Percentiles rank a stretch among this genome's conserved stretches.
Evolutionary conservation across 2,329 filamentous ascomycete genomes (phyloP).

Genomic region (Aureobasidium sp.): DNA sequence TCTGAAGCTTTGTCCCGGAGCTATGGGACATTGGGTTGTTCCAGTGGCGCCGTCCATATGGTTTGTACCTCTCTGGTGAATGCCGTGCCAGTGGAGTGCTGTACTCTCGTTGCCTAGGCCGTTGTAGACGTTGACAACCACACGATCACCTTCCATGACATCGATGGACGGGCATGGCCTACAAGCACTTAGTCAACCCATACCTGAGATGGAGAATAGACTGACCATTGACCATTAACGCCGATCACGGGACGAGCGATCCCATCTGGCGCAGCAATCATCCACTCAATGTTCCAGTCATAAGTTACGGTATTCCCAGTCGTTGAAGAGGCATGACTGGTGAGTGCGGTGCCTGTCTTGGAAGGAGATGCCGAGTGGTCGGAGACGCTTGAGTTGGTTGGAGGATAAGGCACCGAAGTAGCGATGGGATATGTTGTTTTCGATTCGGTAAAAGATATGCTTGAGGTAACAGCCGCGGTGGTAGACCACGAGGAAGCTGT

Average conservation of each 20-base stretch:
- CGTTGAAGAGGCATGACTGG: background rate
- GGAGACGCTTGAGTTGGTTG: background rate
- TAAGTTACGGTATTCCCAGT: conserved; percentile 34
- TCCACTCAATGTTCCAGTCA: conserved; percentile 47
- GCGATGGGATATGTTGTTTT: background rate
- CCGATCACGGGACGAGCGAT: conserved; percentile 46
- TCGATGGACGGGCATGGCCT: conserved; percentile 60
- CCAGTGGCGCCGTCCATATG: conserved; percentile 64
- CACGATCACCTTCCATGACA: conserved; percentile 61
- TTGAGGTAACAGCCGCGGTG: background rate
- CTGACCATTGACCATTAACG: conserved; percentile 58
- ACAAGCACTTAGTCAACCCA: background rate
- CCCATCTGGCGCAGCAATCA: conserved; percentile 47
- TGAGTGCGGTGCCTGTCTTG: background rate
- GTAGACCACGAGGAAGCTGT: background rate
- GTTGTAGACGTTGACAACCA: conserved; percentile 63
- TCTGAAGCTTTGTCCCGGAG: conserved; percentile 52
- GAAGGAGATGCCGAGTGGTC: background rate
- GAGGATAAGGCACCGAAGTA: background rate
- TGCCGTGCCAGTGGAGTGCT: conserved; percentile 66
- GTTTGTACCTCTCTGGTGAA: conserved; percentile 68
- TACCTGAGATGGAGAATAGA: background rate
- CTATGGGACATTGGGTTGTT: conserved; percentile 59
- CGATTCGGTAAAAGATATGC: background rate
- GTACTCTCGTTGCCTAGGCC: conserved; percentile 54